phyloP scores from a whole-genome alignment of 2,329 filamentous ascomycete genomes.

The Waltergamsia citrina region DNA sequence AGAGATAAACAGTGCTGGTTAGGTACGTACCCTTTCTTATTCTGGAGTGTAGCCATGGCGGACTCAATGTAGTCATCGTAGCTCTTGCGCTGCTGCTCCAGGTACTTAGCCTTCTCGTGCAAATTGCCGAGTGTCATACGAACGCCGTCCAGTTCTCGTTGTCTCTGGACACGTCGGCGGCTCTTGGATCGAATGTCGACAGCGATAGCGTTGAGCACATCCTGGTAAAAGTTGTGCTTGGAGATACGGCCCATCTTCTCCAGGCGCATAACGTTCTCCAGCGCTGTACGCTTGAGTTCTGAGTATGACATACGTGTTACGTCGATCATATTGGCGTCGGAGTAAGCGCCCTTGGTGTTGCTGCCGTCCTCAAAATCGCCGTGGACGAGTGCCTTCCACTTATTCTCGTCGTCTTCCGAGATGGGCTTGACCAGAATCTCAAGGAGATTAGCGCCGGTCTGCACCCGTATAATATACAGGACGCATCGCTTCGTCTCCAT shows the following conservation, averaged over 20 bases:
- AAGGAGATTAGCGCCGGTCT: slow-evolving; percentile 84
- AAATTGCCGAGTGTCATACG: slow-evolving; percentile 65
- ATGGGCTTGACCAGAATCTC: slow-evolving; percentile 93
- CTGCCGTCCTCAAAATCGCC: slow-evolving; percentile 67
- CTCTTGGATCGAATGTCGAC: slow-evolving; percentile 97
- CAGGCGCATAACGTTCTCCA: slow-evolving; percentile 87
- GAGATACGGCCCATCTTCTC: slow-evolving; percentile 83
- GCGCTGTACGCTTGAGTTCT: slow-evolving; percentile 82
- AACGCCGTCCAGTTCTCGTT: slow-evolving; percentile 82
- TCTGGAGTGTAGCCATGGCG: slow-evolving; percentile 93
- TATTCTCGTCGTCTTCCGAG: slow-evolving; percentile 74
- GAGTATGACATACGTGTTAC: slow-evolving; percentile 84
- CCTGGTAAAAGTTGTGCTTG: slow-evolving; percentile 89
- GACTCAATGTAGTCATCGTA: slow-evolving; percentile 99
- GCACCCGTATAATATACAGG: slow-evolving; percentile 93
- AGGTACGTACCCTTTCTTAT: slow-evolving; percentile 76
- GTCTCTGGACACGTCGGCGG: slow-evolving; percentile 79
- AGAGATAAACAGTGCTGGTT: not conserved
- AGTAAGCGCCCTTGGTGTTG: slow-evolving; percentile 74
- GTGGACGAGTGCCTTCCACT: slow-evolving; percentile 71
- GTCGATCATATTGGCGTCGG: slow-evolving; percentile 81
- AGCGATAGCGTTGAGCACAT: slow-evolving; percentile 94
- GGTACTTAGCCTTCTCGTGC: slow-evolving; percentile 79
- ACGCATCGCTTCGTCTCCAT: slow-evolving; percentile 98
- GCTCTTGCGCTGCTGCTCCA: slow-evolving; percentile 91